A percentile compares a stretch with the other conserved stretches of the same genome.
Evolutionary conservation across 768 basidiomycete genomes (phyloP).

Genomic region (Auriculariales sp.): DNA sequence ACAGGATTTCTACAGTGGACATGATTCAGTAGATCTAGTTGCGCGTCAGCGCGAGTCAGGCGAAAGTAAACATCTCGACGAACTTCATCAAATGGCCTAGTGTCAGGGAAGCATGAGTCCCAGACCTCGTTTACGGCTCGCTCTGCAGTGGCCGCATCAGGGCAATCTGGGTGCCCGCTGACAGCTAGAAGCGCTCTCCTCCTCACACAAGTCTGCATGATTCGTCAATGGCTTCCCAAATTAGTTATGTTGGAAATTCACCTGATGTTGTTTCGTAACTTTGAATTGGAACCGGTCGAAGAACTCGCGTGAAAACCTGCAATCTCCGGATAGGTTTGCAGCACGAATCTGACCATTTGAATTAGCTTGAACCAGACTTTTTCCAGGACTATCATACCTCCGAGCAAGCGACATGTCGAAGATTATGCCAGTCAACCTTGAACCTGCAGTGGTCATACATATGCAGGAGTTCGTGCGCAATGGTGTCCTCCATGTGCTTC

Average conservation of each 20-base stretch:
- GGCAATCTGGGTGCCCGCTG: slow-evolving; percentile 64
- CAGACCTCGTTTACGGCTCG: slow-evolving; percentile 90
- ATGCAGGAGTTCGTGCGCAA: slow-evolving; percentile 88
- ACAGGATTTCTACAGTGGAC: not conserved
- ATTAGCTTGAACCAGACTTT: not conserved
- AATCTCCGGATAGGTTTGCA: slow-evolving; percentile 88
- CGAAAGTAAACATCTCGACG: not conserved
- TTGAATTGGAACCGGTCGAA: slow-evolving; percentile 56
- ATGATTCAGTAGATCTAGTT: slow-evolving; percentile 1
- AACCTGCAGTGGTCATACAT: slow-evolving; percentile 94
- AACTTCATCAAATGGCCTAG: slow-evolving; percentile 94
- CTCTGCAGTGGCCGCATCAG: slow-evolving; percentile 62
- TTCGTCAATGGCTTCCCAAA: slow-evolving; percentile 2
- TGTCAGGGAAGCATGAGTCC: slow-evolving; percentile 93
- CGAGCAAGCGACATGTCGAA: slow-evolving; percentile 91
- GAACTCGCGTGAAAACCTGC: slow-evolving; percentile 71
- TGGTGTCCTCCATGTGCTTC: slow-evolving; percentile 82
- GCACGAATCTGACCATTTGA: slow-evolving; percentile 65
- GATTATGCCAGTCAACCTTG: slow-evolving; percentile 80
- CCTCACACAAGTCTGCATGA: slow-evolving; percentile 67
- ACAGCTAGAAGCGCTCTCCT: slow-evolving; percentile 78
- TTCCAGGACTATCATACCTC: slow-evolving; percentile 46
- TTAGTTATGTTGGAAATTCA: slow-evolving; percentile 17
- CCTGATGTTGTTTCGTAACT: slow-evolving; percentile 93
- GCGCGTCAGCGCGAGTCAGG: too few relatives aligned